A percentile compares a stretch with the other conserved stretches of the same genome.
These are phyloP conservation scores for Melaleuca quinquenervia DNA, from an alignment of 345 rosid genomes.

Conservation along the genomic window DNA sequence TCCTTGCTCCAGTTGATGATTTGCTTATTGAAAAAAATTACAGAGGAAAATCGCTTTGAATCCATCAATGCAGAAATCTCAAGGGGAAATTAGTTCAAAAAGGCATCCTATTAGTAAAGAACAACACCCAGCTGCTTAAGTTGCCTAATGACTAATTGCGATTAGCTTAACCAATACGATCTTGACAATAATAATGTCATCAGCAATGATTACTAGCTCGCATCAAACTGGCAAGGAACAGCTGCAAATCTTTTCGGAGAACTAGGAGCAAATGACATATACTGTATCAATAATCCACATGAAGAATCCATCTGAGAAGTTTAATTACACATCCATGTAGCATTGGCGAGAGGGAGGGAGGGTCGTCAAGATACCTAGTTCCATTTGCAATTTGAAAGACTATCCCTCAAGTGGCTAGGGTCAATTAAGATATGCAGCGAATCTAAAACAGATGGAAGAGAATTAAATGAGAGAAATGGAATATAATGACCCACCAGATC, in stretches of 20 bases:
- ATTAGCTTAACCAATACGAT: not conserved
- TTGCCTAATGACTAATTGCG: not conserved
- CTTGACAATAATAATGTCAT: not conserved
- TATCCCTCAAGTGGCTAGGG: not conserved
- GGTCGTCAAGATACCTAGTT: not conserved
- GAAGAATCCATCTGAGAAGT: not conserved
- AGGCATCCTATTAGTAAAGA: not conserved
- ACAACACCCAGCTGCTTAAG: not conserved
- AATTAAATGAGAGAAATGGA: not conserved
- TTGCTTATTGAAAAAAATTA: not conserved
- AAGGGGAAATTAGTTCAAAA: not conserved
- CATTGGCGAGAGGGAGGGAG: not conserved
- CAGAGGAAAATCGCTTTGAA: not conserved
- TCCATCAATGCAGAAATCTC: not conserved
- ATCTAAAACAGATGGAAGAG: not conserved
- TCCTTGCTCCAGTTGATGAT: not conserved
- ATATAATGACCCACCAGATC: not conserved
- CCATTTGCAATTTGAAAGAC: not conserved
- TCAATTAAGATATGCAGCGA: not conserved
- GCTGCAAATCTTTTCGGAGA: not conserved
- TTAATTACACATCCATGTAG: not conserved
- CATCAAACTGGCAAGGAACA: not conserved
- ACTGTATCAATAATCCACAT: not conserved
- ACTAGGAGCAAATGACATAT: not conserved
- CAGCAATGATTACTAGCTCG: not conserved